Percentiles rank a stretch among this genome's conserved stretches.
Conservation (phyloP, 139 green algal genomes). For the Chlorella sp. region DNA sequence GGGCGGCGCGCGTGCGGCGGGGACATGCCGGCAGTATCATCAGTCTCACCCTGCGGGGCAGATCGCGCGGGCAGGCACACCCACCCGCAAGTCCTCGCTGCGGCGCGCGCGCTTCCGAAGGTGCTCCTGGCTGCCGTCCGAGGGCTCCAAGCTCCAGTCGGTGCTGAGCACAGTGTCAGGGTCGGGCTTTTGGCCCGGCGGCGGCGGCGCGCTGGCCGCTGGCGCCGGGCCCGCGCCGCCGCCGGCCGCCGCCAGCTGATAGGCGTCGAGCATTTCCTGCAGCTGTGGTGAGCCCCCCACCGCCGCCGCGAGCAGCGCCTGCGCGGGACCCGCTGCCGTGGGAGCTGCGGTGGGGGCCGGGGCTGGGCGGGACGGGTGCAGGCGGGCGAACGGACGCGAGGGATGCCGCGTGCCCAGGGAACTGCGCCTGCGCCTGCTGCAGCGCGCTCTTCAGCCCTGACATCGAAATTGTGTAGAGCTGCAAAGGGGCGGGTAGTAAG, state of each 20-base stretch:
- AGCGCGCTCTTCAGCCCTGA: conserved; percentile 8
- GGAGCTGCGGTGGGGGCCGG: not conserved
- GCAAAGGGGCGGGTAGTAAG: too few relatives aligned
- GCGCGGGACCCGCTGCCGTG: not conserved
- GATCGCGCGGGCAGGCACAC: not conserved
- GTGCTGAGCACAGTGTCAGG: not conserved
- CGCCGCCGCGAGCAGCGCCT: conserved; percentile 8
- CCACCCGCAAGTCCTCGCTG: not conserved
- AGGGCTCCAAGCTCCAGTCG: not conserved
- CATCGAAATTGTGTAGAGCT: conserved; percentile 11
- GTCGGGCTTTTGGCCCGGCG: not conserved
- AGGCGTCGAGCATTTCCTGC: not conserved
- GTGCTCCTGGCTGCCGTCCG: conserved; percentile 4
- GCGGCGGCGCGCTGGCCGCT: too few relatives aligned
- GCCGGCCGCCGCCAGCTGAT: not conserved
- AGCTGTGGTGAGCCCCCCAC: not conserved
- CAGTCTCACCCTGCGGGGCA: not conserved
- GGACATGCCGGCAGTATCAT: not conserved
- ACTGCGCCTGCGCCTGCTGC: not conserved
- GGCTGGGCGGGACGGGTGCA: not conserved
- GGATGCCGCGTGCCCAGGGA: not conserved
- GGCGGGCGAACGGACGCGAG: not conserved
- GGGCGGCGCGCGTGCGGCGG: not conserved
- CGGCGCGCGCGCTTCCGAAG: conserved; percentile 19
- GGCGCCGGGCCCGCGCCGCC: not conserved